phyloP scores from a whole-genome alignment of 257 asterid genomes.

The Capsicum pubescens region DNA sequence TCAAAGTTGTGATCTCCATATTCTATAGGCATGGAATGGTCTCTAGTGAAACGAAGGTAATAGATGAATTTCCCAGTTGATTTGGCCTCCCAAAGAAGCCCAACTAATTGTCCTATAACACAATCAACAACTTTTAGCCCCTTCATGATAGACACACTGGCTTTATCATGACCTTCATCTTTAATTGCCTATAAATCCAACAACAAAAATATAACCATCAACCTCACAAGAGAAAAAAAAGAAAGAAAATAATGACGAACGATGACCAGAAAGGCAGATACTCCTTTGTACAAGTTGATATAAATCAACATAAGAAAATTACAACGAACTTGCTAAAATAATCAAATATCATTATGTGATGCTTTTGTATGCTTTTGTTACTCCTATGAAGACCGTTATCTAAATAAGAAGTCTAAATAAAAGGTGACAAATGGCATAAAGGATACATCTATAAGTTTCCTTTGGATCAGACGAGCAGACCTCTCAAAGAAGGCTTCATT shows the following conservation, averaged over 20 bases:
- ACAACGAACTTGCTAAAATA: neutral
- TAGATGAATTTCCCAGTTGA: conserved; percentile 65
- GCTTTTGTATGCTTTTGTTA: neutral
- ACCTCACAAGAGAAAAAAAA: neutral
- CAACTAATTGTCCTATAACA: conserved; percentile 85
- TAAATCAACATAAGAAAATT: neutral
- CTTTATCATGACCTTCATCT: no score
- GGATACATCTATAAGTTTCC: no score
- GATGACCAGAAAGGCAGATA: neutral
- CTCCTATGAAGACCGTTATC: neutral
- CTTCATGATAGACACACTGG: conserved; percentile 57
- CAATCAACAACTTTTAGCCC: conserved; percentile 89
- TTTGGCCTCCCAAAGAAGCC: conserved; percentile 81
- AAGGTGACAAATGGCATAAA: no score
- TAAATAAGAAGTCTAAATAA: no score
- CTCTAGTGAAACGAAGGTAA: conserved; percentile 81
- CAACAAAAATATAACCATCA: neutral
- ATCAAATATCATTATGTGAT: neutral
- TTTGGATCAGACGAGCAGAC: no score
- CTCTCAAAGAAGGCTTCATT: no score
- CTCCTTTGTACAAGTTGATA: neutral
- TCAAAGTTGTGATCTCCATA: conserved; percentile 99
- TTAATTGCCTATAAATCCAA: neutral
- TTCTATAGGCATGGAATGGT: conserved; percentile 98
- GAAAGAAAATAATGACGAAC: neutral